Evolutionary conservation across 352 stramenopile species (phyloP).

Genomic region (Globisporangium nunn): DNA sequence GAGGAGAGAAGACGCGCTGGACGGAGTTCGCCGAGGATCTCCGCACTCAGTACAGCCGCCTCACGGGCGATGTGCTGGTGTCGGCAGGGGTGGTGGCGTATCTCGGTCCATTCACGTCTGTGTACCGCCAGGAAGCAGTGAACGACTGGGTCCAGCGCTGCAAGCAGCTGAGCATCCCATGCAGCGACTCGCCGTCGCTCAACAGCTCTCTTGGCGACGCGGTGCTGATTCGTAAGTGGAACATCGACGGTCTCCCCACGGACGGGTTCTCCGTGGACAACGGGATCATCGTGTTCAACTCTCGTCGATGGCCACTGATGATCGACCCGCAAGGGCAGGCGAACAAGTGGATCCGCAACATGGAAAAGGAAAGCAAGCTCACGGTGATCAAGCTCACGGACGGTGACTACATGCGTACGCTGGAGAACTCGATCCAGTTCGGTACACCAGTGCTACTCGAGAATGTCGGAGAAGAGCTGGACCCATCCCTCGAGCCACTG

Average conservation of each 20-base stretch:
- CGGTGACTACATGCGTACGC: conserved; percentile 88
- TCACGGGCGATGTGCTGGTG: conserved; percentile 91
- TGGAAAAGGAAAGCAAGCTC: conserved; percentile 88
- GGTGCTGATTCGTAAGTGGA: conserved; percentile 91
- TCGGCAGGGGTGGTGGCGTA: conserved; percentile 91
- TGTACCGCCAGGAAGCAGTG: conserved; percentile 75
- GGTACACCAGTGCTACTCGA: conserved; percentile 89
- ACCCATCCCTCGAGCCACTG: conserved; percentile 90
- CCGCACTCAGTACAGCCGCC: conserved; percentile 74
- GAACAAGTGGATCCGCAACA: conserved; percentile 95
- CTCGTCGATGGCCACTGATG: conserved; percentile 91
- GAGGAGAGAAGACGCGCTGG: conserved; percentile 90
- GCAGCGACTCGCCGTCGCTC: conserved; percentile 80
- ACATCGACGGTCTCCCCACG: conserved; percentile 91
- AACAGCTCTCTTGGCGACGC: conserved; percentile 87
- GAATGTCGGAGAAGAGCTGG: conserved; percentile 90
- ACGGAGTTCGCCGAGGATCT: conserved; percentile 84
- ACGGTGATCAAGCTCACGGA: conserved; percentile 93
- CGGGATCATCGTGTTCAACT: conserved; percentile 93
- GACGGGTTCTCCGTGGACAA: conserved; percentile 94
- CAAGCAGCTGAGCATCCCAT: conserved; percentile 76
- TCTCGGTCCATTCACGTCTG: conserved; percentile 89
- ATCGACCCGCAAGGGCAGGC: conserved; percentile 94
- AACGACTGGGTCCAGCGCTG: conserved; percentile 72
- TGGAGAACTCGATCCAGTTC: conserved; percentile 92